phyloP scores from a whole-genome alignment of 176 grass and related monocot genomes.

The Dendrocalamus sinicus region DNA sequence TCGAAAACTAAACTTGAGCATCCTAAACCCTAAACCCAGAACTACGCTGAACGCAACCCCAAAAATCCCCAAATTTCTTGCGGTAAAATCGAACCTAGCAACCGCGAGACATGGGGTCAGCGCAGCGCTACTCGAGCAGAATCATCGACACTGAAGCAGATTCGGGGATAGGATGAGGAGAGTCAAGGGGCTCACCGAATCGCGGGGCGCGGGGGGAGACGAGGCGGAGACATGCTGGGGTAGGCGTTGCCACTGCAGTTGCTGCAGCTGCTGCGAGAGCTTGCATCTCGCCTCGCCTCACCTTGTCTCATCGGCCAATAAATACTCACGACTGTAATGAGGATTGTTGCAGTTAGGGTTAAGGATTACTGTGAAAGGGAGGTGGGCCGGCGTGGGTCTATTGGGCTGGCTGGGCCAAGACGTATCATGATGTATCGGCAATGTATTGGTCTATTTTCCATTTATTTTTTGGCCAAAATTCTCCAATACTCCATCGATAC shows the following conservation, averaged over 20 bases:
- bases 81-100: neutral
- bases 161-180: neutral
- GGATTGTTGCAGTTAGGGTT: no score
- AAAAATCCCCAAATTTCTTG: neutral
- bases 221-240: conserved; percentile 31
- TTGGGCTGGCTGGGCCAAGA: no score
- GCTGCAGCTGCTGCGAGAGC: conserved; percentile 40
- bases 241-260: conserved; percentile 50
- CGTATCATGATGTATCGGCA: no score
- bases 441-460: no score
- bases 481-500: no score
- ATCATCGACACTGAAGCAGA: neutral
- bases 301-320: conserved; percentile 25
- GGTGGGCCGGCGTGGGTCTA: no score
- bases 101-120: neutral
- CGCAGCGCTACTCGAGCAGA: neutral
- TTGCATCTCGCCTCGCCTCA: conserved; percentile 34
- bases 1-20: neutral
- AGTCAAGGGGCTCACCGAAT: conserved; percentile 27
- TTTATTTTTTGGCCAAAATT: no score
- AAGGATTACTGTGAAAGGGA: no score
- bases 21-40: neutral
- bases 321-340: conserved; percentile 2
- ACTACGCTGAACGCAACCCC: neutral
- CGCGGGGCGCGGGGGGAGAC: conserved; percentile 5